Evolutionary conservation across 345 rosid species (phyloP).

Genomic region (Jatropha curcas): DNA sequence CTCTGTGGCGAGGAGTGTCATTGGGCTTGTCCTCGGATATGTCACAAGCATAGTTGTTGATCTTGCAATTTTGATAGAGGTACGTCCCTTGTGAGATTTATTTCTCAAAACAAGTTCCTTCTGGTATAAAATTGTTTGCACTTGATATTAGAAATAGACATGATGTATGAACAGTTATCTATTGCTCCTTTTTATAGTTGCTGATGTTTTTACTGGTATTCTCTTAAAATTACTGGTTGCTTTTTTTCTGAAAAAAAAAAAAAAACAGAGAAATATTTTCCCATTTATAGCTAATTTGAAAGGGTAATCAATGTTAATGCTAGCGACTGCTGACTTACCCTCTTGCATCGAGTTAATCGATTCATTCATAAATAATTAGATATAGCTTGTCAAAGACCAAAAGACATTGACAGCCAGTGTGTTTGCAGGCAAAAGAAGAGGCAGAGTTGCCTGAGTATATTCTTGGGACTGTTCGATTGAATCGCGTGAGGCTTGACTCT

Average conservation of each 20-base stretch:
- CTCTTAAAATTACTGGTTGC: not conserved
- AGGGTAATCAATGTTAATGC: not conserved
- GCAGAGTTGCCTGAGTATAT: constrained; percentile 85
- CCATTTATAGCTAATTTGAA: not conserved
- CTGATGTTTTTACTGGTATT: too few species aligned
- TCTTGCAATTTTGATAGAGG: constrained; percentile 94
- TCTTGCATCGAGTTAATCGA: not conserved
- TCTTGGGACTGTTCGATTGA: constrained; percentile 87
- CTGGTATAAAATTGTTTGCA: not conserved
- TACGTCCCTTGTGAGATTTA: constrained; percentile 27
- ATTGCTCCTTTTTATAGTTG: not conserved
- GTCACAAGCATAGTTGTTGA: constrained; percentile 96
- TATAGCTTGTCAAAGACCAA: not conserved
- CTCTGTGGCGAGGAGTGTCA: constrained; percentile 91
- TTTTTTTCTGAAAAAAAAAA: too few species aligned
- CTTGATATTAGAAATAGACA: not conserved
- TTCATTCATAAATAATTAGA: not conserved
- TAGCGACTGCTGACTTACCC: not conserved
- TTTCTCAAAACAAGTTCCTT: not conserved
- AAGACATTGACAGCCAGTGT: not conserved
- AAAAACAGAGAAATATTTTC: too few species aligned
- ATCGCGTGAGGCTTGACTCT: constrained; percentile 67
- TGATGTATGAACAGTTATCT: not conserved
- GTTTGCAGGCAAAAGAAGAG: constrained; percentile 78
- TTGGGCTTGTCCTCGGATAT: constrained; percentile 92